phyloP scores from a whole-genome alignment of 169 alveolate species.

The Eimeria praecox region DNA sequence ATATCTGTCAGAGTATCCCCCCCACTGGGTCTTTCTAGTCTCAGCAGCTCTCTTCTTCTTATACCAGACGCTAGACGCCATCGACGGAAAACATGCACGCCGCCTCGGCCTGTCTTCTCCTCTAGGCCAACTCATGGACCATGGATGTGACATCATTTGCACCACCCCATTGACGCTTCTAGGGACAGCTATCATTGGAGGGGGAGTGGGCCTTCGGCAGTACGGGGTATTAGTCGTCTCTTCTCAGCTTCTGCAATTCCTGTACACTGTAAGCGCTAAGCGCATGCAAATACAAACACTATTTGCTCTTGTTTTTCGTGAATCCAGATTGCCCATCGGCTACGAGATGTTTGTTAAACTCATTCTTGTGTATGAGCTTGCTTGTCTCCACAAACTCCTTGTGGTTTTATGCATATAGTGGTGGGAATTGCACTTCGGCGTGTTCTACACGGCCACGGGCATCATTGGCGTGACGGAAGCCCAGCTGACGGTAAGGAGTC shows the following conservation, averaged over 20 bases:
- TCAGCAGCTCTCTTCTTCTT: conserved; percentile 72
- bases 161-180: conserved; percentile 81
- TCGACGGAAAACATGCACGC: conserved; percentile 96
- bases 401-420: conserved; percentile 55
- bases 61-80: conserved; percentile 92
- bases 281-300: background rate
- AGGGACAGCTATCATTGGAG: conserved; percentile 76
- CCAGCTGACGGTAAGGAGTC: conserved; percentile 72
- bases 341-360: background rate
- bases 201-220: conserved; percentile 70
- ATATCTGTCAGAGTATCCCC: conserved; percentile 63
- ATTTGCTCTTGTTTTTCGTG: background rate
- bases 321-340: background rate
- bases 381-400: background rate
- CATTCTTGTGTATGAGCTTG: background rate
- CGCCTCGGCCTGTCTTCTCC: conserved; percentile 90
- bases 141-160: conserved; percentile 93
- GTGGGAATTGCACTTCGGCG: conserved; percentile 85
- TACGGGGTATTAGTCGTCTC: conserved; percentile 50
- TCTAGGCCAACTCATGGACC: conserved; percentile 94
- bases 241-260: conserved; percentile 73
- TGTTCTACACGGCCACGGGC: conserved; percentile 81
- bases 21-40: conserved; percentile 74
- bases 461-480: conserved; percentile 83
- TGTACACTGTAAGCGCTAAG: conserved; percentile 63